A percentile compares a stretch with the other conserved stretches of the same genome.
Conservation (phyloP, 2,329 filamentous ascomycete species). For the Huntiella moniliformis region DNA sequence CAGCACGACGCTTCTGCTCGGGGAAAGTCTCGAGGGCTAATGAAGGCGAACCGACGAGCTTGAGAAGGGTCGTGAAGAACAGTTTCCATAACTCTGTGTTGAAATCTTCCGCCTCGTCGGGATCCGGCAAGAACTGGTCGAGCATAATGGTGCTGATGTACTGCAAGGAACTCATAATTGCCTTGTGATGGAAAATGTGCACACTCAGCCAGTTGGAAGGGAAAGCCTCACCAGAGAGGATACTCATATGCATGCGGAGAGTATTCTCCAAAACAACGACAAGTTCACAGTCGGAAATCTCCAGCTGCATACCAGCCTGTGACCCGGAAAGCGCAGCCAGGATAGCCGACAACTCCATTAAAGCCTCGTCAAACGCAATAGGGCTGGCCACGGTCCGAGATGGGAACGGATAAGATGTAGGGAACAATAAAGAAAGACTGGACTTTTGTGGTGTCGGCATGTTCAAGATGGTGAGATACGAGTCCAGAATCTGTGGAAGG, state of each 20-base stretch:
- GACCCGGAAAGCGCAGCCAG: slow-evolving; percentile 66
- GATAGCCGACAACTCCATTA: slow-evolving; percentile 76
- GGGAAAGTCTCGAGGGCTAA: slow-evolving; percentile 89
- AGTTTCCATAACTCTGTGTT: slow-evolving; percentile 86
- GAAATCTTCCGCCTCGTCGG: slow-evolving; percentile 80
- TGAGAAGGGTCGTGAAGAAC: slow-evolving; percentile 78
- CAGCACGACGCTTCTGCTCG: slow-evolving; percentile 85
- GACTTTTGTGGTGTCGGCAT: slow-evolving; percentile 34
- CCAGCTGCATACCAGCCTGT: slow-evolving; percentile 49
- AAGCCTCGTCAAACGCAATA: slow-evolving; percentile 57
- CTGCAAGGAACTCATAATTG: slow-evolving; percentile 68
- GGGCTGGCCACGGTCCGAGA: slow-evolving; percentile 45
- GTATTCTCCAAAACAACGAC: slow-evolving; percentile 58
- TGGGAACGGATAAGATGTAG: slow-evolving; percentile 76
- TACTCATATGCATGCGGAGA: slow-evolving; percentile 72
- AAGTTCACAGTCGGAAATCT: slow-evolving; percentile 56
- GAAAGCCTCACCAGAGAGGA: slow-evolving; percentile 77
- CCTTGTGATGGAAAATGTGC: slow-evolving; percentile 82
- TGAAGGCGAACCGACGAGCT: slow-evolving; percentile 72
- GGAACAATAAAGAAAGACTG: slow-evolving; percentile 73
- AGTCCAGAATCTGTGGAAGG: slow-evolving; percentile 77
- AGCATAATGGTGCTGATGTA: slow-evolving; percentile 63
- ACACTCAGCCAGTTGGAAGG: slow-evolving; percentile 80
- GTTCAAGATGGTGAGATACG: slow-evolving; percentile 59
- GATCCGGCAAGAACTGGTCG: slow-evolving; percentile 69